Base-by-base conservation (phyloP, 2,329 filamentous ascomycete genomes). In the Cladosporium sp. region DNA sequence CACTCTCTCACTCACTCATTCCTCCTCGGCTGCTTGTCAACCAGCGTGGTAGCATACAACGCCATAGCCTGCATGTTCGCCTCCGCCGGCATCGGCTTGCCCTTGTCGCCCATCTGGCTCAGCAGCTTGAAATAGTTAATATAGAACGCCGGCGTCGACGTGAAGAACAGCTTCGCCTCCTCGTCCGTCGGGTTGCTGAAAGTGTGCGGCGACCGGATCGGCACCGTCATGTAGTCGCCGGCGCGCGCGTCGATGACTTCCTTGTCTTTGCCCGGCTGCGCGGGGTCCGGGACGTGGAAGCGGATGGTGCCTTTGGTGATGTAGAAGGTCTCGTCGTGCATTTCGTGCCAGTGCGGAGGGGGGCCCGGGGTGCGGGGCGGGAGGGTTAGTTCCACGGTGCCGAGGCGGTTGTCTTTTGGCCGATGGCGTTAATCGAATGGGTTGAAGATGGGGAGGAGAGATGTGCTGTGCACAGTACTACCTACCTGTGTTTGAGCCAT, bases 311-410 rank as follows among this genome's bases (percentile, higher is more conserved):
- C 84, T 63, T 81, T 75, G 0, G 80, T 84, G n/a, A 85, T 78
- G 52, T 85, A 80, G 75, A 86, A 87, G 8, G 82, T 85, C 75
- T 84, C 81, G 68, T 87, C 84, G 74, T 87, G 83, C 84, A 85
- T 85, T 69, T 85, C 81, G 70, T 86, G 82, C 81, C 81, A 86
- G 72, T 84, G 82, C 1, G 80, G 77, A 52, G 81, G 81, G 1
- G 83, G 82, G 1, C 82, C 83, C 0, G 77, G 69, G 0, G 80
- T 82, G 23, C 79, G 75, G 10, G 82, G 77, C 10, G 82, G 80
- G 40, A 86, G 73, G n/a, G 78, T 83, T 65, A 84, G 78, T 70
- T 82, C 80, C 35, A 81, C 80, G 52, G 76, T 75, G 62, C 80
- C 80, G 61, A 85, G 74, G 66, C 82, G 79, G 70, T 84, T 82